phyloP scores from a whole-genome alignment of 345 rosid species.

The Noccaea bulbosa region DNA sequence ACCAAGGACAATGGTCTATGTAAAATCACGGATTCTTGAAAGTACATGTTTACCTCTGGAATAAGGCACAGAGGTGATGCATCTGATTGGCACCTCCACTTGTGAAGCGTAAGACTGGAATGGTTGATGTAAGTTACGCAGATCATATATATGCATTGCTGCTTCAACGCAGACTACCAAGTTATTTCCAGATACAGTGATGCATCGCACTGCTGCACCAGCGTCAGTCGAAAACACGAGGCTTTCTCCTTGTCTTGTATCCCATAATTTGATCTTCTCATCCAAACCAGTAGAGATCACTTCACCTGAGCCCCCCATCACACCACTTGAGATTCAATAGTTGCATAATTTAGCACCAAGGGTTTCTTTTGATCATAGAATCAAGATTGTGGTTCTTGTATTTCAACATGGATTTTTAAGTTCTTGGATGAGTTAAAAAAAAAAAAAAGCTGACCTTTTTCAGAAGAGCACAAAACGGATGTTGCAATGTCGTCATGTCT shows the following conservation, averaged over 20 bases:
- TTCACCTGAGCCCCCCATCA: constrained; percentile 51
- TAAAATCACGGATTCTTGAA: constrained; percentile 38
- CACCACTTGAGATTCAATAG: neutral
- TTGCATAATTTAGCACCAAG: neutral
- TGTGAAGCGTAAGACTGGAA: constrained; percentile 54
- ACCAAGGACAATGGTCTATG: neutral
- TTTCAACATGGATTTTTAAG: too few relatives aligned
- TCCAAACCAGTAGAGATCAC: constrained; percentile 78
- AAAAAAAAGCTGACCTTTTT: constrained; percentile 60
- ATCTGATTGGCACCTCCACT: constrained; percentile 58
- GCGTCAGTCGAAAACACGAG: constrained; percentile 31
- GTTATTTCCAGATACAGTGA: constrained; percentile 68
- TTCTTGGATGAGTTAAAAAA: constrained; percentile 2
- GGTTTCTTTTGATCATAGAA: neutral
- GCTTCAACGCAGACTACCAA: constrained; percentile 67
- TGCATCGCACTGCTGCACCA: constrained; percentile 60
- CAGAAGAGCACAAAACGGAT: constrained; percentile 59
- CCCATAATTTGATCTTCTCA: constrained; percentile 76
- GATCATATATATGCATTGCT: constrained; percentile 65
- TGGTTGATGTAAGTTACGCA: constrained; percentile 63
- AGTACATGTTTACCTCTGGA: constrained; percentile 58
- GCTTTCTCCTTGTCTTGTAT: constrained; percentile 51
- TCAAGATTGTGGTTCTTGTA: neutral
- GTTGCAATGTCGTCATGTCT: constrained; percentile 75
- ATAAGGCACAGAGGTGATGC: constrained; percentile 62